Base-by-base conservation (phyloP, 306 rosid species). In the Prunus mongolica region DNA sequence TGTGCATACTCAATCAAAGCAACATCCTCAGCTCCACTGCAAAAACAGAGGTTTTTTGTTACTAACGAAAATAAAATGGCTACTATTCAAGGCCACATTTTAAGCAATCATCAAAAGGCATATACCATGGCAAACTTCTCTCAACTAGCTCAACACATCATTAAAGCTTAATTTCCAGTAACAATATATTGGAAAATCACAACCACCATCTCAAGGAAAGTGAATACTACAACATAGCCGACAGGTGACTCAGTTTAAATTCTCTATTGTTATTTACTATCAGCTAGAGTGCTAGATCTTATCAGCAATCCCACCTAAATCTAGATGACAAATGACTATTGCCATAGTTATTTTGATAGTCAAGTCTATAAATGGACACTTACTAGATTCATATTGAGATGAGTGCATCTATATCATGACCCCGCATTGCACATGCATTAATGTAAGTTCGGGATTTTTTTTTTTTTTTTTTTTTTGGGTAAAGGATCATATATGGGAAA, bases 11-110 rank as follows among this genome's bases (percentile, higher is more conserved):
- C 99, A 11, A 95, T 92, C 80, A 95, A 77, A 65, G 91, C 96
- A 76, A 95, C 96, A 82, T 95, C 99, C 86, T 95, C 99, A 58
- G 99, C 97, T 24, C 99, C 97, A 82, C 99, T 95, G 93, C 83
- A 81, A 72, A 74, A 72, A 68, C 77, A 76, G 71, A 76, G 52
- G 25, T 8, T 20, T 38, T 16, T 24, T 6, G 24, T 89, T 79
- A 89, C 38, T 77, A 63, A 45, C 5, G 3, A 12, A 11, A 60
- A 61, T 1, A 50, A 44, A 60, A 58, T 41, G 52, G 3, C 24
- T 13, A n/a, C 64, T 52, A 8, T 13, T 32, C 5, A 3, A 10
- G 6, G 3, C 7, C 60, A 38, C 28, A 32, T 11, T 4, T 30
- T 13, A 32, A 71, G 34, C 74, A 54, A 32, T n/a, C 8, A 57